Base-by-base conservation (phyloP, 1,284 basidiomycete species). In the Inonotus hispidus region DNA sequence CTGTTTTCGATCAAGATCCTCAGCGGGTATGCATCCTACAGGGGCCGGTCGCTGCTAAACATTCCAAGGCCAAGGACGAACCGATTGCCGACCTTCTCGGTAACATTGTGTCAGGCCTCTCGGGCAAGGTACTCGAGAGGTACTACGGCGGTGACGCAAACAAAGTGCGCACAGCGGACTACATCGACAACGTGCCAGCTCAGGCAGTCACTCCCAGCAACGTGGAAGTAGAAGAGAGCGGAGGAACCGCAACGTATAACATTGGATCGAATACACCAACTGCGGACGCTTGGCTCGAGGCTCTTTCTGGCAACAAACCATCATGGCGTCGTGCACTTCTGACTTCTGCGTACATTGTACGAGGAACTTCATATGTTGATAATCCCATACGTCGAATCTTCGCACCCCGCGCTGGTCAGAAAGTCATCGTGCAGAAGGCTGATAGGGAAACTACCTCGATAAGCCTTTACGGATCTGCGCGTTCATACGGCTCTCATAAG, bases 1-100 rank as follows among this genome's bases (percentile, higher is more conserved):
- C 95, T 14, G 94, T 99, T 45, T 95, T 98, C 69, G 97, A 98
- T 75, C 94, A 95, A 76, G 95, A 98, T 74, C 93, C 96, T 35
- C 93, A 99, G 75, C 90, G 97, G 67, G 95, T 99, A 41, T 97
- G 94, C 72, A 97, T 99, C 69, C 84, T 99, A 55, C 95, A 98
- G 75, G 96, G 97, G 32, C 96, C 97, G 11, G 90, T 99, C 58
- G 95, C 96, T 1, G 93, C 86, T 65, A 94, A 92, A 74, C 88
- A 94, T 74, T 87, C 93, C 16, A 89, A 79, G 55, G 80, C 88
- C 69, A 96, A 93, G 74, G 93, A 99, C 69, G 93, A 97, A 74
- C 93, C 96, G 7, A 90, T 98, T 72, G 90, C 88, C 70, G 92
- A 96, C 52, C 80, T 99, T 66, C 84, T 99, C 56, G 93, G 92